Conservation (phyloP, 2,329 filamentous ascomycete genomes). For the Magnaporthales sp. region DNA sequence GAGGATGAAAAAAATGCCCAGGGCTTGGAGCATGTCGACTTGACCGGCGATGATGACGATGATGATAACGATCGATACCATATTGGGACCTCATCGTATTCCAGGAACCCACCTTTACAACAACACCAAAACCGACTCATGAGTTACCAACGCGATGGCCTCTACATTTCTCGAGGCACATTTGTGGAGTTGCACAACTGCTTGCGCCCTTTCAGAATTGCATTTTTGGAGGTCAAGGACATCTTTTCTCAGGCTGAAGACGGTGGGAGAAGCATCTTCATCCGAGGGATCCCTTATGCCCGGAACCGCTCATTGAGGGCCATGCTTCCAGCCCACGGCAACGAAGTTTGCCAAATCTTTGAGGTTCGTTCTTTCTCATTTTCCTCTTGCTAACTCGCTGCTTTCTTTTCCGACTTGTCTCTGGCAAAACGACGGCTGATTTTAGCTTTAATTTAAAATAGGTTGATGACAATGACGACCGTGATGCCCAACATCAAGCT, state of each 20-base stretch:
- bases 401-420: constrained; percentile 28
- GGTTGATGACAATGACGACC: constrained; percentile 25
- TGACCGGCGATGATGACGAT: not conserved
- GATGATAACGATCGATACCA: not conserved
- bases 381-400: not conserved
- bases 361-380: constrained; percentile 17
- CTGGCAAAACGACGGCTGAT: constrained; percentile 24
- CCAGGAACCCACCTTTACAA: not conserved
- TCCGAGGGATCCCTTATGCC: constrained; percentile 30
- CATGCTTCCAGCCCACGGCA: constrained; percentile 27
- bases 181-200: constrained; percentile 16
- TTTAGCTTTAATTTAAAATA: constrained; percentile 26
- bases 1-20: not conserved
- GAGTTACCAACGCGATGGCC: not conserved
- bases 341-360: constrained; percentile 35
- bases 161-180: constrained; percentile 23
- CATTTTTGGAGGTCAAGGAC: constrained; percentile 29
- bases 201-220: constrained; percentile 14
- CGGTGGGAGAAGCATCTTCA: constrained; percentile 19
- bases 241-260: constrained; percentile 20
- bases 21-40: not conserved
- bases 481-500: constrained; percentile 23
- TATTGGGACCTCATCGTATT: not conserved
- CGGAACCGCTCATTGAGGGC: constrained; percentile 25
- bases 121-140: not conserved